Evolutionary conservation across 129 eudicot species (phyloP).

Genomic region (carrot (Daucus carota)): DNA sequence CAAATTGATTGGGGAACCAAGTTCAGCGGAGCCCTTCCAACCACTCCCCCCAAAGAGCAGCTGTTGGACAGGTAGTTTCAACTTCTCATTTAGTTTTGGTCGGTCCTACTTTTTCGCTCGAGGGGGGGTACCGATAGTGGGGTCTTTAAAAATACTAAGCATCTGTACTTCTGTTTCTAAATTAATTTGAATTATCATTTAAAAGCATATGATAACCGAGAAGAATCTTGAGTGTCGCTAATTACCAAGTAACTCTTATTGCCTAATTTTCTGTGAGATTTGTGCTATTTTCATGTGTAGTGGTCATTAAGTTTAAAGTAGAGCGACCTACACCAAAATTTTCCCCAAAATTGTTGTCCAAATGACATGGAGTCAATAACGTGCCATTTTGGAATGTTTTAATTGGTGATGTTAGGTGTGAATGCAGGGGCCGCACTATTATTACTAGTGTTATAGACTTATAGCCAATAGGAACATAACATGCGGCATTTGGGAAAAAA

Average conservation of each 20-base stretch:
- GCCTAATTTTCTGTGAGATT: background rate
- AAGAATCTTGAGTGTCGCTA: background rate
- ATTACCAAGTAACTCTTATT: background rate
- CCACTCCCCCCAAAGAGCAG: constrained; percentile 73
- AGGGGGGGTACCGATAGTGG: background rate
- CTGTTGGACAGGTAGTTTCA: constrained; percentile 58
- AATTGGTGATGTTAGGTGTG: too few relatives aligned
- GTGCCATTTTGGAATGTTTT: too few relatives aligned
- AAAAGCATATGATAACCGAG: background rate
- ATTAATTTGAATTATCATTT: background rate
- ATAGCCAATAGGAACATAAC: too few relatives aligned
- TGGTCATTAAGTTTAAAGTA: too few relatives aligned
- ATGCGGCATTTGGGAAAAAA: too few relatives aligned
- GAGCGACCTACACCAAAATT: too few relatives aligned
- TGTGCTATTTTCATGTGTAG: background rate
- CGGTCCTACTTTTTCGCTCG: background rate
- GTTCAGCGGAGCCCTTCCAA: constrained; percentile 47
- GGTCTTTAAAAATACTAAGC: background rate
- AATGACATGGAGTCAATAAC: too few relatives aligned
- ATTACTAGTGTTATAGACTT: too few relatives aligned
- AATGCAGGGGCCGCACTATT: too few relatives aligned
- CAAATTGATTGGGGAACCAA: constrained; percentile 56
- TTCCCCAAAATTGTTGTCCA: too few relatives aligned
- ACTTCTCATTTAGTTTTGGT: background rate
- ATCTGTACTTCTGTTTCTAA: background rate